Evolutionary conservation across 2,329 filamentous ascomycete species (phyloP), one percentile per base, ranked within the genome.

Genomic region (Sporothrix curviconia): DNA sequence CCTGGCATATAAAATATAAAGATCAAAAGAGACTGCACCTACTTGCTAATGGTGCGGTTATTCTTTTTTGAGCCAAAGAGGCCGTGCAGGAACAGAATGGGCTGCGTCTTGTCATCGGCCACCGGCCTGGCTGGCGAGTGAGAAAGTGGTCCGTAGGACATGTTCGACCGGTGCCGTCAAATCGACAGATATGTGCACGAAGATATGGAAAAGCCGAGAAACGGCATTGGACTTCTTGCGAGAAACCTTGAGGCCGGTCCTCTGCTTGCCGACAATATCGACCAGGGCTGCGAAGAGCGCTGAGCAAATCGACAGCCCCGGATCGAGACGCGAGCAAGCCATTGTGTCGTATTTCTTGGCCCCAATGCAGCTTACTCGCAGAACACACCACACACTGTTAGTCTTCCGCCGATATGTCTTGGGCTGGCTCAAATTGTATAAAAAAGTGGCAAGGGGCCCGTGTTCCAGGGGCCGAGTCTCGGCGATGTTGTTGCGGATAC

Each of bases 61-160:
- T 97, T 97, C 76, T 90, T 91, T 76, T 95, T 96, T 37, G 90
- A 96, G 19, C 92, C 92, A 67, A 97, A 96, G 11, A 97, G 78
- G 1, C 94, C 92, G 70, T 97, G 92, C 67, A 97, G 83, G 64
- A 97, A 88, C 61, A 97, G 73, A 62, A 97, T 90, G 2, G 92
- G 89, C 39, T 74, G 66, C 34, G 71, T 70, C 60, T 74, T 71
- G 59, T 71, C 68, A 66, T 76, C 69, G 56, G 71, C 67, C 25
- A 72, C 70, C 2, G 71, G 69, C 51, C 75, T 76, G 1, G 74
- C 65, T 1, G 87, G 83, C 65, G 81, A 74, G 67, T 90, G 84
- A n/a, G n/a, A n/a, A n/a, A n/a, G n/a, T 43, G 88, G 74, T 65
- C 90, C 86, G 69, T 82, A 90, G 1, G 80, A 79, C 36, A 91